A percentile compares a stretch with the other conserved stretches of the same genome.
phyloP scores from a whole-genome alignment of 2,329 filamentous ascomycete genomes.

The Xylariaceae sp. region DNA sequence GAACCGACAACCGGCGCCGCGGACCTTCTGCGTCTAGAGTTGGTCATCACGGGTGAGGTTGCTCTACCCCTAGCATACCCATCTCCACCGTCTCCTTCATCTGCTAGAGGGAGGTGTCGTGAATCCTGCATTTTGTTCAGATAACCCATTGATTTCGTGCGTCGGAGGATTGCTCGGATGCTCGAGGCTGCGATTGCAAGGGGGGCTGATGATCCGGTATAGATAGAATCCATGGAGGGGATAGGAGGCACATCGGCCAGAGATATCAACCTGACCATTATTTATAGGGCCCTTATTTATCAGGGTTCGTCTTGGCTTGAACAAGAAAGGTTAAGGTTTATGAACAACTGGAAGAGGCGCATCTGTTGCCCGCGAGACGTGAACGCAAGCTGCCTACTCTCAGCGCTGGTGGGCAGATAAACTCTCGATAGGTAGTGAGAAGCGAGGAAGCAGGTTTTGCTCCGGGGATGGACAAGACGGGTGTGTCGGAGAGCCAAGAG shows the following conservation, averaged over 20 bases:
- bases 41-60: slow-evolving; percentile 12
- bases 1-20: not conserved
- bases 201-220: not conserved
- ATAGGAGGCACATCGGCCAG: not conserved
- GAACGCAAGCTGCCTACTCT: not conserved
- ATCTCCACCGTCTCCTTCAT: not conserved
- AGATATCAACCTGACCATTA: slow-evolving; percentile 4
- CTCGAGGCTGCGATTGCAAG: not conserved
- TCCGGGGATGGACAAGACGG: too few species aligned
- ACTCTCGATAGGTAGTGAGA: not conserved
- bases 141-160: slow-evolving; percentile 10
- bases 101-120: not conserved
- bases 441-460: too few species aligned
- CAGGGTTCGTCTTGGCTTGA: not conserved
- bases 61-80: not conserved
- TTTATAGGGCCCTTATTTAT: not conserved
- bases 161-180: slow-evolving; percentile 8
- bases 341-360: not conserved
- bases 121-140: not conserved
- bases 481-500: too few species aligned
- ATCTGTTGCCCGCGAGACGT: not conserved
- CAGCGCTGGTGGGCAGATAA: not conserved
- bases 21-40: slow-evolving; percentile 20
- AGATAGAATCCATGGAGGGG: not conserved
- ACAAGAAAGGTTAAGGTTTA: not conserved